Conservation (phyloP, 148 eudicot genomes). For the Rhododendron mucronatum region DNA sequence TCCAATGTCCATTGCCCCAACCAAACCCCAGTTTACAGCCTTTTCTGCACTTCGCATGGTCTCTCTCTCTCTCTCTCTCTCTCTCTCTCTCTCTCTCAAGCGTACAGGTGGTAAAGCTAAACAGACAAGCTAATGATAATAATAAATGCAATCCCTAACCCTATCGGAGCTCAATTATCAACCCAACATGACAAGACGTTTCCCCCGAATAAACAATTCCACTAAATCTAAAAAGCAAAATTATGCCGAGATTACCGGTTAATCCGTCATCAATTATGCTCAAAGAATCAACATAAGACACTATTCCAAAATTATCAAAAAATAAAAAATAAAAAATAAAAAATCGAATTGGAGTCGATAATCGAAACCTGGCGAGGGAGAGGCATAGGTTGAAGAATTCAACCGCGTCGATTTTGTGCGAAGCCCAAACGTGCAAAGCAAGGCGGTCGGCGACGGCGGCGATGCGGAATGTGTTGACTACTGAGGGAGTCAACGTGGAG, state of each 20-base stretch:
- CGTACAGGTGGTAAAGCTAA: neutral
- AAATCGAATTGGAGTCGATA: neutral
- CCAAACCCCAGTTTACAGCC: neutral
- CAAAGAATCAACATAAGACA: neutral
- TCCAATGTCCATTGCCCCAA: neutral
- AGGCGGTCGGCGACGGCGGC: conserved; percentile 27
- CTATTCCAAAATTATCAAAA: neutral
- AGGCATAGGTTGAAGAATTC: conserved; percentile 49
- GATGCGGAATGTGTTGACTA: conserved; percentile 27
- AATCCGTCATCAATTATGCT: neutral
- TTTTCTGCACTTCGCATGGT: neutral
- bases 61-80: neutral
- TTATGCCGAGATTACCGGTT: neutral
- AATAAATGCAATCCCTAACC: neutral
- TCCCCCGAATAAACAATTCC: neutral
- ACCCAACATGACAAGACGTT: neutral
- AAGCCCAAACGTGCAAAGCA: conserved; percentile 12
- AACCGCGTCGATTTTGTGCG: conserved; percentile 1
- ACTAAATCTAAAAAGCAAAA: neutral
- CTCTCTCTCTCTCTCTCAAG: neutral
- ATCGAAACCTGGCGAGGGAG: conserved; percentile 33
- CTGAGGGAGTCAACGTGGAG: conserved; percentile 9
- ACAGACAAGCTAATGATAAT: neutral
- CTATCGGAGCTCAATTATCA: neutral
- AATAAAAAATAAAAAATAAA: too few species aligned